Conservation (phyloP, 2,329 filamentous ascomycete species). For the Pestalotiopsis sp. region DNA sequence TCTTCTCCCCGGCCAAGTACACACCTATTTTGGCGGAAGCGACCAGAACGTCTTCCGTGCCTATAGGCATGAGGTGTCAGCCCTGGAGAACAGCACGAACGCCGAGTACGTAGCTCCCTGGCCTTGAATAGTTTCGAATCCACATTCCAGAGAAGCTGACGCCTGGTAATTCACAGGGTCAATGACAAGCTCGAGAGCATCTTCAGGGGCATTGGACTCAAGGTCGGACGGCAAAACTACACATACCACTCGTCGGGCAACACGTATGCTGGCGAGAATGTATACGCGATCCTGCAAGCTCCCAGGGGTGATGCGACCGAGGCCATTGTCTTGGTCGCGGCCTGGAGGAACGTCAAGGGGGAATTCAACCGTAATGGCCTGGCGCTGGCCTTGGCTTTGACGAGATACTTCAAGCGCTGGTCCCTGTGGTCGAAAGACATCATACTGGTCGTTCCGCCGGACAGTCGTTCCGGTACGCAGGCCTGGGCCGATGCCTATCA, state of each 20-base stretch:
- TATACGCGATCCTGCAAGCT: slow-evolving; percentile 91
- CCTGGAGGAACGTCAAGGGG: slow-evolving; percentile 81
- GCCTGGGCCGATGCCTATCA: slow-evolving; percentile 99
- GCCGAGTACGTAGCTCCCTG: slow-evolving; percentile 44
- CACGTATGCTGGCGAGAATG: slow-evolving; percentile 78
- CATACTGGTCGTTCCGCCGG: slow-evolving; percentile 84
- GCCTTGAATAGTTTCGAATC: not conserved
- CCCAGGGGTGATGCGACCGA: slow-evolving; percentile 96
- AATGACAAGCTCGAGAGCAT: slow-evolving; percentile 77
- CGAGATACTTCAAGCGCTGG: slow-evolving; percentile 96
- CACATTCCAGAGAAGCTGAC: not conserved
- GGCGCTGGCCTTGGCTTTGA: slow-evolving; percentile 81
- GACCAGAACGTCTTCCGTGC: slow-evolving; percentile 94
- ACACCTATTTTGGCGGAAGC: slow-evolving; percentile 95
- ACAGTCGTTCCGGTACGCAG: slow-evolving; percentile 87
- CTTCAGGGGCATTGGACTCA: slow-evolving; percentile 78
- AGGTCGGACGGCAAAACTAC: slow-evolving; percentile 86
- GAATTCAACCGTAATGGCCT: slow-evolving; percentile 86
- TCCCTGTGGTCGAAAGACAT: slow-evolving; percentile 99
- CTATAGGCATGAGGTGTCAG: slow-evolving; percentile 81
- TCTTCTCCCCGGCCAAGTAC: slow-evolving; percentile 90
- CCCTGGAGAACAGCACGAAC: slow-evolving; percentile 56
- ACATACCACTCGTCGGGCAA: slow-evolving; percentile 79
- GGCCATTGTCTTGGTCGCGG: slow-evolving; percentile 88
- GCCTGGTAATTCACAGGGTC: slow-evolving; percentile 43